Conservation (phyloP, 108 stramenopile genomes). For the Cyclotella baltica region DNA sequence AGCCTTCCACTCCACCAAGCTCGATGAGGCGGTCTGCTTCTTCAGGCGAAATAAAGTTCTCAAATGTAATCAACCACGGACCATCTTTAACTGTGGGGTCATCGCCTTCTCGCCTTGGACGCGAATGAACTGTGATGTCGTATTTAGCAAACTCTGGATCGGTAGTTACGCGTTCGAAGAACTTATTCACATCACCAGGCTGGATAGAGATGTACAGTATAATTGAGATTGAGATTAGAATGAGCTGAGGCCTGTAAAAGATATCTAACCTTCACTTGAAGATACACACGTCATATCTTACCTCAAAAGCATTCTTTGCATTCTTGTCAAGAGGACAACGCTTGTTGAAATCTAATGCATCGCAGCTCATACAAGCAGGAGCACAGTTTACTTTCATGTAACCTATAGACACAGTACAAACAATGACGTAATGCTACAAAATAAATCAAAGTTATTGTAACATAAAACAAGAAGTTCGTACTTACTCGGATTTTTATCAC, state of each 20-base stretch:
- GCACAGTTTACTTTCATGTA: conserved; percentile 74
- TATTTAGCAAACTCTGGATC: conserved; percentile 36
- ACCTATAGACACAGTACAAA: background rate
- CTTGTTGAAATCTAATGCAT: conserved; percentile 52
- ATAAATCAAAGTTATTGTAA: background rate
- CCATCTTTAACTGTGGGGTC: conserved; percentile 15
- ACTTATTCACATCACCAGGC: conserved; percentile 43
- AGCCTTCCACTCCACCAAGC: conserved; percentile 21
- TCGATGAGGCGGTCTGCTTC: conserved; percentile 45
- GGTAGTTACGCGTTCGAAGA: conserved; percentile 41
- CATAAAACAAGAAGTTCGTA: background rate
- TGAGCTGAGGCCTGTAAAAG: too few relatives aligned
- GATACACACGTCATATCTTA: background rate
- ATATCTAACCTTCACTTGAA: background rate
- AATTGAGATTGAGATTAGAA: too few relatives aligned
- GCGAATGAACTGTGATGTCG: conserved; percentile 34
- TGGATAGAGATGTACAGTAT: background rate
- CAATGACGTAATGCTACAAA: background rate
- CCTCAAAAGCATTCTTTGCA: conserved; percentile 57
- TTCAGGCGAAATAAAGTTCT: conserved; percentile 34
- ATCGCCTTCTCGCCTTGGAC: conserved; percentile 30
- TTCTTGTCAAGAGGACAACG: conserved; percentile 40
- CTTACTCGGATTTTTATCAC: conserved; percentile 65
- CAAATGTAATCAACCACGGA: conserved; percentile 30
- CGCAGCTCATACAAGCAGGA: conserved; percentile 45